These are phyloP conservation scores for Colletotrichum simmondsii DNA, from an alignment of 2,329 filamentous ascomycete species.

Conservation along the genomic window DNA sequence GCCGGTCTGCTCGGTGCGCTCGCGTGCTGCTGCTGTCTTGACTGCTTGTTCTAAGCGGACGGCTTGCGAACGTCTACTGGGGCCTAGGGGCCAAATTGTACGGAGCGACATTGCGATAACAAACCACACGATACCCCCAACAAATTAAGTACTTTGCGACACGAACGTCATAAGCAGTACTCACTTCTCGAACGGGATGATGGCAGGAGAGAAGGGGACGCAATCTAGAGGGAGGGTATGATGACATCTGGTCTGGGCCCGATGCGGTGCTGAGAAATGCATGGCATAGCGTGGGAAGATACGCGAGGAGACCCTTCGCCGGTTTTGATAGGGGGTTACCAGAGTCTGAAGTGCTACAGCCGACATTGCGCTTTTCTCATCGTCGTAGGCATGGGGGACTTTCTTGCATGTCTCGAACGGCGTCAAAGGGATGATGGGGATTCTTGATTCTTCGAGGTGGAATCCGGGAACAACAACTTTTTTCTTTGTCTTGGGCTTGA, in stretches of 20 bases:
- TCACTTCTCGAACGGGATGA: background rate
- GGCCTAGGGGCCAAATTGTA: background rate
- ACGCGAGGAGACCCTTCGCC: background rate
- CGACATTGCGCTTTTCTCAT: background rate
- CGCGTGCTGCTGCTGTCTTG: conserved; percentile 70
- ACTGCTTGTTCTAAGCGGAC: conserved; percentile 61
- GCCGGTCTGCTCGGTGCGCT: conserved; percentile 60
- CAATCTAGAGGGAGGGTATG: background rate
- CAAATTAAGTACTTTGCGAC: background rate
- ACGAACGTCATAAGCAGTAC: background rate
- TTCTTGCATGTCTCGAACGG: background rate
- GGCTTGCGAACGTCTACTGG: background rate
- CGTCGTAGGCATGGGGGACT: background rate
- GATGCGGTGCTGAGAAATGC: background rate
- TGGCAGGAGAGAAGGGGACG: background rate
- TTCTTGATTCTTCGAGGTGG: background rate
- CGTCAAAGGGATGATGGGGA: background rate
- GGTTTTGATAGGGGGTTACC: background rate
- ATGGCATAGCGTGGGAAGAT: background rate
- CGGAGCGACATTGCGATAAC: background rate
- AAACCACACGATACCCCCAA: conserved; percentile 21
- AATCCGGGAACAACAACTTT: background rate
- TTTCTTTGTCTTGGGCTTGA: background rate
- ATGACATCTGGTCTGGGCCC: too few species aligned
- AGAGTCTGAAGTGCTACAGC: background rate